Evolutionary conservation across 2,329 filamentous ascomycete genomes (phyloP), one percentile per base, ranked within the genome.

Genomic region (Sclerotinia spermophila): DNA sequence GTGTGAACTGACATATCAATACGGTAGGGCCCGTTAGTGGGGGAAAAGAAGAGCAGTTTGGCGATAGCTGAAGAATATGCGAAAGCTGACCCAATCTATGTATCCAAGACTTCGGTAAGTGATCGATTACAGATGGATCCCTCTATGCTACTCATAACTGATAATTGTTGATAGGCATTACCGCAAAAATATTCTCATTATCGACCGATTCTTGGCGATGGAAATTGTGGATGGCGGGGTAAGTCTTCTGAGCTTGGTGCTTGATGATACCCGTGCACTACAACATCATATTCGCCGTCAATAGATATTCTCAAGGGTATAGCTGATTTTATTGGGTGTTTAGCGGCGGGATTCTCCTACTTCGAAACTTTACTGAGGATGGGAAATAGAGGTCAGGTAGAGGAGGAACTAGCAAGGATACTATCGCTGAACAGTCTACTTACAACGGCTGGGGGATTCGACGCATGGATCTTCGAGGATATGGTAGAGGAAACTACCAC

Each of bases 171-270:
- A 68, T 76, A 97, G 94, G 86, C 90, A 30, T 86, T 99, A 69
- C 91, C 94, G 10, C 86, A 90, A 76, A 93, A 91, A 70, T 97
- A 97, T 81, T 92, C 93, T 30, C 90, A 94, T 79, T 97, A 95
- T 79, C 92, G 96, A 69, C 90, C 90, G 17, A 89, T 97, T 80
- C 90, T 92, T 81, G 95, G 96, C 68, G 95, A 98, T 82, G 96
- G 96, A 71, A 96, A 97, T 80, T 98, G 96, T 82, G 96, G 95
- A 78, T 98, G 96, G 95, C 89, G 95, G 90, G 96, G 95, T 97
- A 86, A 84, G 90, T 83, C 74, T 74, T 68, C n/a, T 21, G 30
- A 67, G 61, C 68, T 59, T 70, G 48, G 61, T 70, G n/a, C 56
- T 61, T 67, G n/a, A 64, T 67, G 45, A 72, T 70, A 62, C 60